Percentiles rank a stretch among this genome's conserved stretches.
These are phyloP conservation scores for Saccharomycopsis hybrid DNA, from an alignment of 1,139 yeast species.

Conservation along the genomic window DNA sequence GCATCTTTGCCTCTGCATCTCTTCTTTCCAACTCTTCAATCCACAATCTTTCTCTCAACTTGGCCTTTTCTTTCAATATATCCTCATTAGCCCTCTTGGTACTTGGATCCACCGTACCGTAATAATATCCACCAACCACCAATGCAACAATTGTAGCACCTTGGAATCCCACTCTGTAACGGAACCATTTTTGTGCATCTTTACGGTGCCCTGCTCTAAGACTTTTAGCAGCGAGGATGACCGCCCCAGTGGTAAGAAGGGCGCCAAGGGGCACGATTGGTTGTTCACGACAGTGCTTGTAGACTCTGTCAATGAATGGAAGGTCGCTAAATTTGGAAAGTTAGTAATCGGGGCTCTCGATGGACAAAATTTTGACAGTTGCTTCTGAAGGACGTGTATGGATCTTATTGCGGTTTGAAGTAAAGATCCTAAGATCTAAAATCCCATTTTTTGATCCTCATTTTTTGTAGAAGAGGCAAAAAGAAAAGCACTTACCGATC, in stretches of 20 bases:
- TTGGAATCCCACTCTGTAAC: conserved; percentile 86
- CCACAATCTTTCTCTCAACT: conserved; percentile 80
- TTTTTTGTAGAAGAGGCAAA: too few species aligned
- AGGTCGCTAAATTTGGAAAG: conserved; percentile 8
- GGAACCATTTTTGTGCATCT: conserved; percentile 78
- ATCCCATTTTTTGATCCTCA: too few species aligned
- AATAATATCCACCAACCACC: conserved; percentile 69
- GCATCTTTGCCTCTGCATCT: conserved; percentile 63
- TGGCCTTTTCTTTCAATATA: conserved; percentile 64
- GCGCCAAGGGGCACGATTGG: conserved; percentile 81
- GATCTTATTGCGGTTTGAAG: too few species aligned
- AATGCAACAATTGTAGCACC: conserved; percentile 75
- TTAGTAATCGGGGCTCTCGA: too few species aligned
- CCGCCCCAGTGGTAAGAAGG: conserved; percentile 74
- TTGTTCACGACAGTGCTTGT: conserved; percentile 40
- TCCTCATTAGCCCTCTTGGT: conserved; percentile 52
- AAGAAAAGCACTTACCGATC: conserved; percentile 12
- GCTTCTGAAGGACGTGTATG: too few species aligned
- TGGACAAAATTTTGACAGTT: too few species aligned
- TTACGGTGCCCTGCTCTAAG: conserved; percentile 65
- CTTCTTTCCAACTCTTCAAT: conserved; percentile 86
- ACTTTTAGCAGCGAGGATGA: conserved; percentile 70
- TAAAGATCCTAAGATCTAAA: too few species aligned
- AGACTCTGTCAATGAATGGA: conserved; percentile 17
- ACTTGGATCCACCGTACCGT: conserved; percentile 35